These are phyloP conservation scores for Leccinum colubrinum DNA, from an alignment of 1,284 basidiomycete species.

Conservation along the genomic window DNA sequence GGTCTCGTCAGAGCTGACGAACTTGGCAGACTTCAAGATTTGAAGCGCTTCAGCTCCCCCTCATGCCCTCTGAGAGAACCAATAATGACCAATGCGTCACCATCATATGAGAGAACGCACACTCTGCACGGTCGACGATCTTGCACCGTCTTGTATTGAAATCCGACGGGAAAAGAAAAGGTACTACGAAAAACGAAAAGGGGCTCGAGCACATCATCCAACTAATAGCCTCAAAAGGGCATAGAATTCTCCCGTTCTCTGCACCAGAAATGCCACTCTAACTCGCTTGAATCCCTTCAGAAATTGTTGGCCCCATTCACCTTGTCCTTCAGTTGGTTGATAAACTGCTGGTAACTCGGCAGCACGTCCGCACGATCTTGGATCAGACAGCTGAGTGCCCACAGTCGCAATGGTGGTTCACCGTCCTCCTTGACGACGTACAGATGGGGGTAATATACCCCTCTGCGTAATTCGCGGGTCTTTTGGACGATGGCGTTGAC, in stretches of 20 bases:
- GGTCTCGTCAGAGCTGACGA: too few relatives aligned
- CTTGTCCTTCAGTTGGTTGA: constrained; percentile 77
- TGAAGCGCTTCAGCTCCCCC: too few relatives aligned
- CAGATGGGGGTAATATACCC: constrained; percentile 92
- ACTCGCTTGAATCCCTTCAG: constrained; percentile 11
- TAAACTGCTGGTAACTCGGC: constrained; percentile 95
- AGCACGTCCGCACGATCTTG: constrained; percentile 95
- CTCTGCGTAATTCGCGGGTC: constrained; percentile 86
- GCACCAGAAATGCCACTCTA: background rate
- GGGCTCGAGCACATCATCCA: background rate
- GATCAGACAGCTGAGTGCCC: constrained; percentile 93
- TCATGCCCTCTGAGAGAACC: too few relatives aligned
- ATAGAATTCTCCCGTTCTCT: background rate
- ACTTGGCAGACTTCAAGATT: too few relatives aligned
- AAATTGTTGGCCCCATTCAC: constrained; percentile 40
- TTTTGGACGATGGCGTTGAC: constrained; percentile 93
- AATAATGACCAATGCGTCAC: background rate
- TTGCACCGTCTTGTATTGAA: background rate
- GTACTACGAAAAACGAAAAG: background rate
- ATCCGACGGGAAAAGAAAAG: background rate
- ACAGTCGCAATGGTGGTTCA: constrained; percentile 89
- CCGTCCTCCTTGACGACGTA: constrained; percentile 99
- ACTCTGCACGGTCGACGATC: background rate
- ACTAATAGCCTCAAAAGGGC: background rate
- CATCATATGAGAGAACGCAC: background rate